Base-by-base conservation (phyloP, 2,329 filamentous ascomycete species). In the Fusarium nygamai region DNA sequence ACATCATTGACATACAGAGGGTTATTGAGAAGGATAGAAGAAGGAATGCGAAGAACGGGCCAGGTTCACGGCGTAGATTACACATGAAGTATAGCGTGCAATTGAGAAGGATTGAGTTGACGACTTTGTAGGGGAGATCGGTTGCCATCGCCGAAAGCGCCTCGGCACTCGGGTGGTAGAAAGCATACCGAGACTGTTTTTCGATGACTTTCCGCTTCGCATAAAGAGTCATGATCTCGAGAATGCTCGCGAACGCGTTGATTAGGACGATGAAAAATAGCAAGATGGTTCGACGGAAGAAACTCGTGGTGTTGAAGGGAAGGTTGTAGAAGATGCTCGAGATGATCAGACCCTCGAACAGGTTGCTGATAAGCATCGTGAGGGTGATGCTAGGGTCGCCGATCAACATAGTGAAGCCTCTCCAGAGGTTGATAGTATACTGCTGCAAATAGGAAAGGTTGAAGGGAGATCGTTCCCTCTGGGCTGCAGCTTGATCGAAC, bases 1-100 rank as follows among this genome's bases (percentile, higher is more conserved):
- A 92, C 66, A 92, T 48, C 85, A 91, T 91, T 27, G 89, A 91
- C 90, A 92, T 92, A 63, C 86, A 86, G 66, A 92, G 78, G 0
- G 89, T 91, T 13, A 87, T 85, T 29, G 85, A 79, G 76, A 92
- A 85, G 17, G 84, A 83, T 43, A 87, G 79, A 1, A 87, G 73
- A 5, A 84, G 77, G 62, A 85, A 88, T 53, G 82, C 84, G 75
- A 87, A 88, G 78, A 87, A 88, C 2, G 82, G 78, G 2, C 83
- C 84, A 0, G 91, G 64, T 86, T 87, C 56, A 89, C 82, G 81
- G 91, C 88, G 19, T 87, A 93, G 4, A 87, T 90, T 88, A 1
- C 88, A 88, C 88, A 93, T 88, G 79, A 92, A 92, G 81, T 93
- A 93, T 0, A 93, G 79, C 2, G 88, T 68, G 1, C 67, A 62